phyloP scores from a whole-genome alignment of 2,329 filamentous ascomycete genomes.

The Colletotrichum neosansevieriae region DNA sequence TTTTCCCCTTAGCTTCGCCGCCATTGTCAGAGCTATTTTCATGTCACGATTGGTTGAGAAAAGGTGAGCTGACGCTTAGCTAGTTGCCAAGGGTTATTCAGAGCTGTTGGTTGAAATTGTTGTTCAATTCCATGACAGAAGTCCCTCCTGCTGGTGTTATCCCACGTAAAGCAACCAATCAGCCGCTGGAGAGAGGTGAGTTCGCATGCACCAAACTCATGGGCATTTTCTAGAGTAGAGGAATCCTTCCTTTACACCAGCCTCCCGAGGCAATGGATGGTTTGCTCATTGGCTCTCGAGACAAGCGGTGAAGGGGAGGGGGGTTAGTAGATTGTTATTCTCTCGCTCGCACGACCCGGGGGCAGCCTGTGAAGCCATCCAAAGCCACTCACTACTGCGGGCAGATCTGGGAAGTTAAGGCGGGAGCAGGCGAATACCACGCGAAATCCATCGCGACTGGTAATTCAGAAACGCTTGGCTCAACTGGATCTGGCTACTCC shows the following conservation, averaged over 20 bases:
- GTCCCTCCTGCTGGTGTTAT: not conserved
- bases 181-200: slow-evolving; percentile 1
- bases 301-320: slow-evolving; percentile 25
- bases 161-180: slow-evolving; percentile 18
- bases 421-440: slow-evolving; percentile 5
- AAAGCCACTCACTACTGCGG: slow-evolving; percentile 6
- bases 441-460: not conserved
- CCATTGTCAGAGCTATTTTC: not conserved
- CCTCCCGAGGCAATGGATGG: slow-evolving; percentile 17
- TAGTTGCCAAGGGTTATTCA: slow-evolving; percentile 1
- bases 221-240: not conserved
- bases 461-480: slow-evolving; percentile 12
- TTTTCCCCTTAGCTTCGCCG: not conserved
- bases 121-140: not conserved
- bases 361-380: slow-evolving; percentile 12
- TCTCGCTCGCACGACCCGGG: not conserved
- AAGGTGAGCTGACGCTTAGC: not conserved
- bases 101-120: not conserved
- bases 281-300: slow-evolving; percentile 26
- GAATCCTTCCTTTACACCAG: not conserved
- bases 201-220: slow-evolving; percentile 4
- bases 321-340: not conserved
- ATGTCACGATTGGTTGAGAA: slow-evolving; percentile 5
- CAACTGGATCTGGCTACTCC: not conserved
- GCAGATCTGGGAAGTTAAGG: slow-evolving; percentile 7